Percentiles rank a stretch among this genome's conserved stretches.
Evolutionary conservation across 306 rosid genomes (phyloP).

Genomic region (Lathyrus aphaca): DNA sequence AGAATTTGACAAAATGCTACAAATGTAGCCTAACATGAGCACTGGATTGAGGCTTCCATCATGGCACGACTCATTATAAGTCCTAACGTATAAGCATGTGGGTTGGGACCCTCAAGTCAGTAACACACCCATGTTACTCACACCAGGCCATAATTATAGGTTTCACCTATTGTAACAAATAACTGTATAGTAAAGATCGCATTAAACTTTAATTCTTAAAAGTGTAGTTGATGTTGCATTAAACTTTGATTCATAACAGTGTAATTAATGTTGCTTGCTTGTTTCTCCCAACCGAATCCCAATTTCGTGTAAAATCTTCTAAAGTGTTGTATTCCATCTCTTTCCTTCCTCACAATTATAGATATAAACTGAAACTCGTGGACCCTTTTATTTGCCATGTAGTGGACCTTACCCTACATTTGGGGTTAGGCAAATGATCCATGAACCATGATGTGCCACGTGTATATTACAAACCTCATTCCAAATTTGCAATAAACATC

Average conservation of each 20-base stretch:
- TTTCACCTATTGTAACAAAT: not conserved
- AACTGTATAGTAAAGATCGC: not conserved
- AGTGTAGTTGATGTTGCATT: too few relatives aligned
- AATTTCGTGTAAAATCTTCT: not conserved
- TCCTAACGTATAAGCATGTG: not conserved
- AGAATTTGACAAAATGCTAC: too few relatives aligned
- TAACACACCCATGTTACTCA: slow-evolving; percentile 6
- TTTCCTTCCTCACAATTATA: not conserved
- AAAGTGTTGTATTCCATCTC: not conserved
- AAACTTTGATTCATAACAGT: not conserved
- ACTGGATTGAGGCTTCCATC: not conserved
- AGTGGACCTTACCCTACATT: not conserved
- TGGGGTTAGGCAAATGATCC: not conserved
- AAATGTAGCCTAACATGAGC: not conserved
- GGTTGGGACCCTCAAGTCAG: slow-evolving; percentile 13
- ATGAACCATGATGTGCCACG: not conserved
- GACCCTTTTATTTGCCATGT: not conserved
- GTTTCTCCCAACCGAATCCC: not conserved
- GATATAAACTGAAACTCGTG: not conserved
- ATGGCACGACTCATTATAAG: not conserved
- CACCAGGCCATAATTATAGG: not conserved
- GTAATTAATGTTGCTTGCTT: not conserved
- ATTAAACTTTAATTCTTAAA: not conserved
- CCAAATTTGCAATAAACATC: not conserved
- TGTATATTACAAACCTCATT: not conserved